These are phyloP conservation scores for Lasiodiplodia sp. DNA, from an alignment of 2,329 filamentous ascomycete genomes.

Conservation along the genomic window DNA sequence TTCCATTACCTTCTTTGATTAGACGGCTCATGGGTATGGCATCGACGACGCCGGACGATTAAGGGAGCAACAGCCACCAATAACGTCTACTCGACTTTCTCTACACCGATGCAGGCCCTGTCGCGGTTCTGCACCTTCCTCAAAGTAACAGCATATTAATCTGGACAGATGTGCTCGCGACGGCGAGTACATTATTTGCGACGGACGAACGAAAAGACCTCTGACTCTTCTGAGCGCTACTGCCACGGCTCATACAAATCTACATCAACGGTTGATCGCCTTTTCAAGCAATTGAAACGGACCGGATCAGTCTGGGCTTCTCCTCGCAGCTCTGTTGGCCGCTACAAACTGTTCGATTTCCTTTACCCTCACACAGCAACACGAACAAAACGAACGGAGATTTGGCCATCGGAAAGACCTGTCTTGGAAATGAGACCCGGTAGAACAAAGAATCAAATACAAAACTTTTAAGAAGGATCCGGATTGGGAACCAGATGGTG, in stretches of 20 bases:
- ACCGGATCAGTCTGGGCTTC: constrained; percentile 42
- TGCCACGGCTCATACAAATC: not conserved
- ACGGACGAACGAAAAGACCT: constrained; percentile 19
- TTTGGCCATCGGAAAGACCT: not conserved
- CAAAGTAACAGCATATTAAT: constrained; percentile 27
- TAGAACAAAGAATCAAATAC: constrained; percentile 24
- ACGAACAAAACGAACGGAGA: not conserved
- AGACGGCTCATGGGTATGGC: constrained; percentile 27
- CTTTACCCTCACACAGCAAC: not conserved
- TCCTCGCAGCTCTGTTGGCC: not conserved
- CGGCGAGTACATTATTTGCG: constrained; percentile 22
- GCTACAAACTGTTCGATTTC: not conserved
- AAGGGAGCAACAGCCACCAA: constrained; percentile 13
- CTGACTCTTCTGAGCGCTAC: not conserved
- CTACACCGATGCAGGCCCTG: constrained; percentile 1
- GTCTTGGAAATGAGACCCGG: constrained; percentile 10
- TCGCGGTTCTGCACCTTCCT: constrained; percentile 12
- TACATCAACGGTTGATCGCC: constrained; percentile 43
- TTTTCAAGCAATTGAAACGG: constrained; percentile 32
- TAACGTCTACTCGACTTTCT: constrained; percentile 10
- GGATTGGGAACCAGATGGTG: not conserved
- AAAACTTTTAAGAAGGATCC: constrained; percentile 18
- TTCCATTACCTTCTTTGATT: constrained; percentile 30
- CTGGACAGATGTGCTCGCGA: constrained; percentile 9
- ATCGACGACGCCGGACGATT: constrained; percentile 18